Conservation (phyloP, 192 early-diverging fungal species). For the Backusella australiensis region DNA sequence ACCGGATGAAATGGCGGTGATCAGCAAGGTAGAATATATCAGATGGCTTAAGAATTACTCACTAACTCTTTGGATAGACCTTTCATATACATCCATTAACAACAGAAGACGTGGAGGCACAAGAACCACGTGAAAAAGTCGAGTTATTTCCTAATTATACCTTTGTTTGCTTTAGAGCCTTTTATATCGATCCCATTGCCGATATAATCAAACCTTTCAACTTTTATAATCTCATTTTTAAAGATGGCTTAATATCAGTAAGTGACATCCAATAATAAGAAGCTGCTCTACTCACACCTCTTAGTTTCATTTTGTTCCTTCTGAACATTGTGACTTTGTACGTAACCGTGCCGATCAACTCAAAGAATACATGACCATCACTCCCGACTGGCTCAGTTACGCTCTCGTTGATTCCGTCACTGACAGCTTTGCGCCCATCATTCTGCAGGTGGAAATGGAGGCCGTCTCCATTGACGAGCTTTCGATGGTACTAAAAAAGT, state of each 20-base stretch:
- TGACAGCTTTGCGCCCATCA: constrained; percentile 65
- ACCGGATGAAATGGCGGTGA: constrained; percentile 51
- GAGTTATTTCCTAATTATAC: constrained; percentile 88
- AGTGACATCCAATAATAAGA: background rate
- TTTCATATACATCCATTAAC: constrained; percentile 80
- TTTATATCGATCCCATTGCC: constrained; percentile 52
- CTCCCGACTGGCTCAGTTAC: constrained; percentile 73
- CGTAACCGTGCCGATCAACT: constrained; percentile 63
- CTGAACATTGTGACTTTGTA: constrained; percentile 56
- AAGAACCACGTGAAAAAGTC: constrained; percentile 91
- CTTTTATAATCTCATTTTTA: constrained; percentile 69
- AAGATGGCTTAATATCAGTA: constrained; percentile 71
- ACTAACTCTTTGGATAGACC: constrained; percentile 31
- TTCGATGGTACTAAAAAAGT: constrained; percentile 57
- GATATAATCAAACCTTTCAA: constrained; percentile 29
- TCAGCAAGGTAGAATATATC: constrained; percentile 49
- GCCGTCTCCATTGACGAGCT: constrained; percentile 78
- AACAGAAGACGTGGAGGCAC: constrained; percentile 85
- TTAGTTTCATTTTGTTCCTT: constrained; percentile 61
- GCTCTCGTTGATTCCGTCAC: constrained; percentile 79
- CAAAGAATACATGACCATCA: constrained; percentile 34
- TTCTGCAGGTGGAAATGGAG: constrained; percentile 68
- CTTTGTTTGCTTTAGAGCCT: constrained; percentile 87
- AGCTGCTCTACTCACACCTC: background rate
- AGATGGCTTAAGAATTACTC: background rate